Evolutionary conservation across 2,329 filamentous ascomycete genomes (phyloP).

Genomic region (Ophiostoma tasmaniense): DNA sequence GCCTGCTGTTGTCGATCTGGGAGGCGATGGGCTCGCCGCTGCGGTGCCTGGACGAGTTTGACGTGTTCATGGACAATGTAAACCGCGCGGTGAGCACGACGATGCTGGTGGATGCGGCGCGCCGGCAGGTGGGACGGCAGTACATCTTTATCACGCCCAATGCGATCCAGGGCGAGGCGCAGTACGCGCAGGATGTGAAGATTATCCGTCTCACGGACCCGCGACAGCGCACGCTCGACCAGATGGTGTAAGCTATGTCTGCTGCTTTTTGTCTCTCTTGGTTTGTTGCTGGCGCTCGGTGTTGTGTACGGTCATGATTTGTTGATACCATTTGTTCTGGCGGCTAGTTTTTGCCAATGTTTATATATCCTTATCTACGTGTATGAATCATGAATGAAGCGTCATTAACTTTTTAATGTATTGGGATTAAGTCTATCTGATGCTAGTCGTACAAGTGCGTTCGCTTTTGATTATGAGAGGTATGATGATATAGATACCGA

Average conservation of each 20-base stretch:
- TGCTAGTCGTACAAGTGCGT: constrained; percentile 1
- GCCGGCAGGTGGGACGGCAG: constrained; percentile 79
- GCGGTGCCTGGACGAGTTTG: constrained; percentile 92
- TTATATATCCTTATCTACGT: not conserved
- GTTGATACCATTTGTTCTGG: not conserved
- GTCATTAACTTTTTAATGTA: too few species aligned
- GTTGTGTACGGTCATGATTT: not conserved
- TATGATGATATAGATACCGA: not conserved
- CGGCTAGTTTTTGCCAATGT: not conserved
- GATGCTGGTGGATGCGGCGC: constrained; percentile 80
- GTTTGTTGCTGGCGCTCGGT: not conserved
- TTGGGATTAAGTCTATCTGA: not conserved
- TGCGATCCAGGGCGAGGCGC: constrained; percentile 56
- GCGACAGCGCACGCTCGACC: constrained; percentile 41
- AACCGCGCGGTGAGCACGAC: constrained; percentile 89
- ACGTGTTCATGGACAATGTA: constrained; percentile 98
- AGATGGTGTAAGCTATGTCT: not conserved
- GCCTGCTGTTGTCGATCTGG: constrained; percentile 86
- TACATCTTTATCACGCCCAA: constrained; percentile 97
- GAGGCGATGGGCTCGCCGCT: constrained; percentile 96
- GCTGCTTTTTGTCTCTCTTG: not conserved
- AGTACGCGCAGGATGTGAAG: constrained; percentile 61
- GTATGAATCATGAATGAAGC: not conserved
- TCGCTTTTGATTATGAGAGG: not conserved
- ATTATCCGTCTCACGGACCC: constrained; percentile 64